Base-by-base conservation (phyloP, 495 filamentous ascomycete genomes). In the Cercophora sp. region DNA sequence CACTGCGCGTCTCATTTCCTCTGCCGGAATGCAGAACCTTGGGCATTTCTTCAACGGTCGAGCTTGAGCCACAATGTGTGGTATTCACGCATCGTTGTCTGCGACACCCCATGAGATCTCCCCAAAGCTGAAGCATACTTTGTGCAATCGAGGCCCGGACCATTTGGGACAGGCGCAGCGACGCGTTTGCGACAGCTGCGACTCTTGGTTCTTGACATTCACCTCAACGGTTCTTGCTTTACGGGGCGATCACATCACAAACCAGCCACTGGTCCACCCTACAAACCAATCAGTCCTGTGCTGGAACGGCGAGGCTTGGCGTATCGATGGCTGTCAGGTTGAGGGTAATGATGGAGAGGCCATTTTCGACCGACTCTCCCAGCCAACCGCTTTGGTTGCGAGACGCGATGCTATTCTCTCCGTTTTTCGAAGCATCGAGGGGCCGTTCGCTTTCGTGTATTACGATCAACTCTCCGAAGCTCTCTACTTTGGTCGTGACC, bases 261-360 rank as follows among this genome's bases (percentile, higher is more conserved):
- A 68, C 11, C 93, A 99, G 59, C 93, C 93, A 1, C 77, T 95
- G 16, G 67, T 76, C 32, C 83, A 88, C 58, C 15, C 57, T 4
- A 51, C 56, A 2, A 79, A 76, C n/a, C 78, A 78, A 16, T 92
- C 87, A 8, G 73, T 88, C 10, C 76, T 99, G 13, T 96, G 92
- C 76, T 99, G 93, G 92, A 97, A 97, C 60, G 93, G 93, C n/a
- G 93, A 99, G 65, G 94, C 91, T 8, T 99, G 93, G 93, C 85
- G 78, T 45, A 77, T 95, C 47, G 61, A 59, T 18, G 73, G 71
- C 16, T 66, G 77, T 11, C 52, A 74, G 23, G 70, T 91, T 20
- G 55, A 60, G 20, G 83, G 80, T 31, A 96, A 95, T 65, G 93
- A 99, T 64, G 86, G 87, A 1, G 77, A 87, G 59, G 67, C 67